phyloP scores from a whole-genome alignment of 495 filamentous ascomycete genomes.

The Collariella sp. region DNA sequence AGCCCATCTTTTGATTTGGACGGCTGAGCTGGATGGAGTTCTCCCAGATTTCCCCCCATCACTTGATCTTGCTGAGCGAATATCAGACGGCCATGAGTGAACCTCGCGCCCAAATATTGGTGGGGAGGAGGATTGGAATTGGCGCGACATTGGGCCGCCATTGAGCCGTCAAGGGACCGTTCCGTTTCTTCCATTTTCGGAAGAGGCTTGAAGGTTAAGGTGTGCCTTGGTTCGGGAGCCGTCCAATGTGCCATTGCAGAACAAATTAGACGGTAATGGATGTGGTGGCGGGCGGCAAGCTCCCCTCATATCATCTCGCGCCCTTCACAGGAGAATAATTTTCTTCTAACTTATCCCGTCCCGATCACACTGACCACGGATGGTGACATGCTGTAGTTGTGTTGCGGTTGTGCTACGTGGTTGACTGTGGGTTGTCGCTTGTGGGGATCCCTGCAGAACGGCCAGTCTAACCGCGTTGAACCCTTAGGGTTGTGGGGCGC shows the following conservation, averaged over 20 bases:
- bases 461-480: slow-evolving; percentile 14
- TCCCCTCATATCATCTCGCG: background rate
- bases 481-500: slow-evolving; percentile 10
- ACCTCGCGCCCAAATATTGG: slow-evolving; percentile 6
- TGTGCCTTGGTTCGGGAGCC: slow-evolving; percentile 2
- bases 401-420: slow-evolving; percentile 36
- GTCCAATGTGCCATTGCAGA: slow-evolving; percentile 5
- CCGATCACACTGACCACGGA: background rate
- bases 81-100: background rate
- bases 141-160: slow-evolving; percentile 15
- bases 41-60: background rate
- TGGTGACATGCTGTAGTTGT: slow-evolving; percentile 5
- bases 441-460: slow-evolving; percentile 20
- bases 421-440: slow-evolving; percentile 32
- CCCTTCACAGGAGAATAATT: background rate
- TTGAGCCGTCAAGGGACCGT: background rate
- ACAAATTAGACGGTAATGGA: slow-evolving; percentile 11
- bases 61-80: background rate
- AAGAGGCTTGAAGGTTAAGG: background rate
- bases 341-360: background rate
- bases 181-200: slow-evolving; percentile 4
- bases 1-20: background rate
- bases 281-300: background rate
- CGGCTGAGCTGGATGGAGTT: background rate
- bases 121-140: background rate